These are phyloP conservation scores for Fraxinus pennsylvanica DNA, from an alignment of 257 asterid genomes.

Conservation along the genomic window DNA sequence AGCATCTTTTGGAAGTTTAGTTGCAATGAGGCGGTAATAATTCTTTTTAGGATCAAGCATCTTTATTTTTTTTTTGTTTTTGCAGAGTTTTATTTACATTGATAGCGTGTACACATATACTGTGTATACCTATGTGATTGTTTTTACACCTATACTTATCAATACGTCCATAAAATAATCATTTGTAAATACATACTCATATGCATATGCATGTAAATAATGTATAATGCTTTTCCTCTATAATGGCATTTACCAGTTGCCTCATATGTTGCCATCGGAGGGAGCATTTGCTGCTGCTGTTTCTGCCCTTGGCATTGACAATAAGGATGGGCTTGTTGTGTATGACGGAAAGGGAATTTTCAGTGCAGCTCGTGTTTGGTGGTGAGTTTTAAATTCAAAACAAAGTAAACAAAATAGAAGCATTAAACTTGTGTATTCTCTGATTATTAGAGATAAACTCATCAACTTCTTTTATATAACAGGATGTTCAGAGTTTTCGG, in stretches of 20 bases:
- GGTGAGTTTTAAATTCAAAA: constrained; percentile 54
- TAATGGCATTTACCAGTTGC: constrained; percentile 59
- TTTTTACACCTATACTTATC: constrained; percentile 14
- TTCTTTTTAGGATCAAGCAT: neutral
- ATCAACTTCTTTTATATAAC: constrained; percentile 30
- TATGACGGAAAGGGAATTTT: constrained; percentile 98
- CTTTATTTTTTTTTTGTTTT: neutral
- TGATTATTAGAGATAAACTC: neutral
- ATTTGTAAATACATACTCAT: constrained; percentile 2
- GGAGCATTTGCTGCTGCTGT: constrained; percentile 98
- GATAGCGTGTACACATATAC: neutral
- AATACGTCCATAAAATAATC: neutral
- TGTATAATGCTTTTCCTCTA: constrained; percentile 3
- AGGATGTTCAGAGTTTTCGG: constrained; percentile 99
- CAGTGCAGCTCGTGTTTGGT: constrained; percentile 99
- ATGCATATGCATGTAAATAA: constrained; percentile 14
- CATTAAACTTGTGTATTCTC: neutral
- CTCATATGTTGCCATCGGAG: constrained; percentile 98
- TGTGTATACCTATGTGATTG: neutral
- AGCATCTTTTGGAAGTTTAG: neutral
- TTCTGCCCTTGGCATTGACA: constrained; percentile 93
- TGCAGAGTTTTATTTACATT: neutral
- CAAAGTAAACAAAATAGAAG: constrained; percentile 11
- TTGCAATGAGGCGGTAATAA: neutral
- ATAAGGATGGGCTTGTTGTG: constrained; percentile 83